Percentiles rank a stretch among this genome's conserved stretches.
Conservation (phyloP, 2,329 filamentous ascomycete genomes). For the Venturia oleaginea region DNA sequence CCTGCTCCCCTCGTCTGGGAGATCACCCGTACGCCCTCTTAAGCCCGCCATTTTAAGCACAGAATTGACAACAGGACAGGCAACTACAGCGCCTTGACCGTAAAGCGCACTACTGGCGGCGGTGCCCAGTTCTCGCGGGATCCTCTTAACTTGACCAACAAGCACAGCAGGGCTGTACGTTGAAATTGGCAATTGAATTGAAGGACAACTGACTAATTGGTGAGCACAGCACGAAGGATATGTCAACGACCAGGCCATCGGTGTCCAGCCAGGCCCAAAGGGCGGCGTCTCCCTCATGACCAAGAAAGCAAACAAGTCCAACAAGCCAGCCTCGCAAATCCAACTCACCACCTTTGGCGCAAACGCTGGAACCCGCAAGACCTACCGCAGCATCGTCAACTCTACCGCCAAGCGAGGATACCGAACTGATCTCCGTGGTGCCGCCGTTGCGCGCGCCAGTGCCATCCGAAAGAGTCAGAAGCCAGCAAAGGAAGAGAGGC, state of each 20-base stretch:
- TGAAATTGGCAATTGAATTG: constrained; percentile 9
- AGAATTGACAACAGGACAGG: constrained; percentile 42
- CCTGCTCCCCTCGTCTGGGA: constrained; percentile 92
- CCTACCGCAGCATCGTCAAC: constrained; percentile 79
- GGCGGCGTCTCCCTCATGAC: constrained; percentile 70
- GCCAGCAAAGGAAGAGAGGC: constrained; percentile 64
- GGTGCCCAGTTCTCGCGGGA: constrained; percentile 88
- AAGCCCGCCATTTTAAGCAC: neutral
- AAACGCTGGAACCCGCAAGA: constrained; percentile 73
- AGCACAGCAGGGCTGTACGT: constrained; percentile 79
- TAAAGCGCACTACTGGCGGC: constrained; percentile 77
- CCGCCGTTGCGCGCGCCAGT: constrained; percentile 76
- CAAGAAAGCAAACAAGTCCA: constrained; percentile 68
- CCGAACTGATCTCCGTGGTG: constrained; percentile 46
- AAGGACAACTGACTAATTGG: constrained; percentile 20
- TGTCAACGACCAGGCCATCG: constrained; percentile 76
- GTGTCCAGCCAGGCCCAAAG: constrained; percentile 65
- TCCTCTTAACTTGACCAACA: constrained; percentile 86
- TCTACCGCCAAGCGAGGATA: constrained; percentile 76
- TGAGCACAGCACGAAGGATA: constrained; percentile 70
- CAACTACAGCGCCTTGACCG: constrained; percentile 80
- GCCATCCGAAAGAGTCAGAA: constrained; percentile 74
- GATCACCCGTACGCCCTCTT: constrained; percentile 69
- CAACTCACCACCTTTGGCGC: constrained; percentile 60
- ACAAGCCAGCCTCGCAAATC: constrained; percentile 62